Conservation (phyloP, 1,284 basidiomycete genomes). For the Malassezia yamatoensis region DNA sequence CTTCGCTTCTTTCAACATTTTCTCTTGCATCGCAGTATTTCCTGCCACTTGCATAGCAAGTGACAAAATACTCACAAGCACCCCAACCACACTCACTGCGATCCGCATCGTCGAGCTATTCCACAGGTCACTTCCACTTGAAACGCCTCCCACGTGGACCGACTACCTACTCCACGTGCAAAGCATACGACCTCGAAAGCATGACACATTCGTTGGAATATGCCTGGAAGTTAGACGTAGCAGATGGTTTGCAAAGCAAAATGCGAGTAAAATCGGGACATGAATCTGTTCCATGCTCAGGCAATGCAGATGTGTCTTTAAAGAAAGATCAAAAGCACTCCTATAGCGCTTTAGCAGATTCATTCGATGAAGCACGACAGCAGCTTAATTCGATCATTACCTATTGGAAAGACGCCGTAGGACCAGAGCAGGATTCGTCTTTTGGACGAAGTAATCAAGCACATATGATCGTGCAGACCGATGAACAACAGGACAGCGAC, state of each 20-base stretch:
- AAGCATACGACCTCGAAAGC: no score
- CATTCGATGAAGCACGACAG: constrained; percentile 3
- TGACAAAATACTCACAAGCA: background rate
- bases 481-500: background rate
- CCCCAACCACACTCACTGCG: constrained; percentile 4
- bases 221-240: constrained; percentile 2
- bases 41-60: background rate
- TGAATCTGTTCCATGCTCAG: background rate
- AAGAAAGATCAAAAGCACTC: background rate
- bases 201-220: no score
- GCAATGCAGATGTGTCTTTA: background rate
- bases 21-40: background rate
- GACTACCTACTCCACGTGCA: no score
- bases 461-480: background rate
- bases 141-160: no score
- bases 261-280: background rate
- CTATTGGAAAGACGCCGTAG: constrained; percentile 17
- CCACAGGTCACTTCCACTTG: no score
- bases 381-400: constrained; percentile 11
- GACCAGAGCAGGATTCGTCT: constrained; percentile 10
- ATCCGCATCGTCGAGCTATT: constrained; percentile 10
- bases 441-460: constrained; percentile 12
- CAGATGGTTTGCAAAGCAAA: background rate
- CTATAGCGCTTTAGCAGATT: background rate
- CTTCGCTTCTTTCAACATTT: background rate